phyloP scores from a whole-genome alignment of 2,329 filamentous ascomycete genomes.

The Venturia carpophila region DNA sequence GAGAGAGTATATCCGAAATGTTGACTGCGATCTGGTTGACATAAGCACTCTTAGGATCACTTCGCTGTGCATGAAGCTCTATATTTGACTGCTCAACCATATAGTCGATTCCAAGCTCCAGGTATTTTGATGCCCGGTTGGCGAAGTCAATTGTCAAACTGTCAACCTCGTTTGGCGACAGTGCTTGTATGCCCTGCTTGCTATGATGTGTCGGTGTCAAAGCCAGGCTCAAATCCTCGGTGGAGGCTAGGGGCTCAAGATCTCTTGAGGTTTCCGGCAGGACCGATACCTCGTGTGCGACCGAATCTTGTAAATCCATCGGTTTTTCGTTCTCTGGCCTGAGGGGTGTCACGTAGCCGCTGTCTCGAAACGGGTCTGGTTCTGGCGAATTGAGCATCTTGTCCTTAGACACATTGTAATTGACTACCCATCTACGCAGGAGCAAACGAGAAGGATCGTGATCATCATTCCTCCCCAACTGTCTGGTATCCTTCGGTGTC shows the following conservation, averaged over 20 bases:
- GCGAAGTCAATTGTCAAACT: not conserved
- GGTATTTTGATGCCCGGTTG: not conserved
- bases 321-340: not conserved
- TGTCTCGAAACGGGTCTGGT: not conserved
- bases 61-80: not conserved
- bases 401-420: not conserved
- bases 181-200: not conserved
- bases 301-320: not conserved
- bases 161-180: not conserved
- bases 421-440: not conserved
- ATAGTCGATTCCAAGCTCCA: not conserved
- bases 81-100: not conserved
- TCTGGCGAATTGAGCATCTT: not conserved
- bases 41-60: not conserved
- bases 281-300: not conserved
- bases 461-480: not conserved
- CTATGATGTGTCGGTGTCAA: not conserved
- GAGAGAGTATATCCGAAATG: constrained; percentile 1
- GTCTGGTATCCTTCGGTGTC: not conserved
- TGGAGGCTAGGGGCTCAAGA: not conserved
- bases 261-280: not conserved
- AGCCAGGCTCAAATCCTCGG: not conserved
- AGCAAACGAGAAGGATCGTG: not conserved
- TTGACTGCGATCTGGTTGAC: not conserved
- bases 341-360: not conserved